These are phyloP conservation scores for Terfezia boudieri DNA, from an alignment of 495 filamentous ascomycete species.

Conservation along the genomic window DNA sequence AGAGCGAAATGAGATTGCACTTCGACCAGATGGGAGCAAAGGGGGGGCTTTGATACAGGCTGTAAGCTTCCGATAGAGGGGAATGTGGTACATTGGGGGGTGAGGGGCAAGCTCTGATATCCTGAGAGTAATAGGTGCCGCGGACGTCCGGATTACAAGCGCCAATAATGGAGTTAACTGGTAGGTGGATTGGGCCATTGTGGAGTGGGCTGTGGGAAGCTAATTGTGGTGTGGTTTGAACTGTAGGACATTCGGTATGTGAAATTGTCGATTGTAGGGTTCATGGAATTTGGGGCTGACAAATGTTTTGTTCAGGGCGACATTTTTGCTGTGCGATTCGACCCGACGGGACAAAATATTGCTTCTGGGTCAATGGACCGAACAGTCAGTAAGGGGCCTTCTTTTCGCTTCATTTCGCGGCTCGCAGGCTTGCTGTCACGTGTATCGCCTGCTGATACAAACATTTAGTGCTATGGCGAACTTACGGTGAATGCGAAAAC, in stretches of 20 bases:
- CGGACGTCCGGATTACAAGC: conserved; percentile 73
- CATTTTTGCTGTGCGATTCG: conserved; percentile 78
- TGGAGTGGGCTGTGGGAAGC: neutral
- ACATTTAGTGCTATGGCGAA: conserved; percentile 65
- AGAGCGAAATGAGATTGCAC: conserved; percentile 27
- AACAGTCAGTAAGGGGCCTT: conserved; percentile 46
- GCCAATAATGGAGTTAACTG: conserved; percentile 83
- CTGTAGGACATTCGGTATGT: conserved; percentile 29
- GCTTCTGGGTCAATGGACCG: conserved; percentile 93
- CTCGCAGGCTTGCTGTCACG: no score
- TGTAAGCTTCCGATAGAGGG: no score
- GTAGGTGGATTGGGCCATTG: neutral
- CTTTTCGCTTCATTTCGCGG: no score
- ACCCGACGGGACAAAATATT: conserved; percentile 65
- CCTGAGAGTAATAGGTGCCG: conserved; percentile 34
- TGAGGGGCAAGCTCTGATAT: conserved; percentile 11
- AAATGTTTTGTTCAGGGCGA: conserved; percentile 28
- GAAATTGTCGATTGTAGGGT: neutral
- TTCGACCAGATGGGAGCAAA: conserved; percentile 29
- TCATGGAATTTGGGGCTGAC: neutral
- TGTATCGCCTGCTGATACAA: conserved; percentile 9
- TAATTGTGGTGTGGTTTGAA: neutral
- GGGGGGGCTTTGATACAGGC: conserved; percentile 53
- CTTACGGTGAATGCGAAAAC: conserved; percentile 79
- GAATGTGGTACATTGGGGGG: conserved; percentile 7